Conservation (phyloP, 2,329 filamentous ascomycete genomes). For the Scolecobasidium constrictum region DNA sequence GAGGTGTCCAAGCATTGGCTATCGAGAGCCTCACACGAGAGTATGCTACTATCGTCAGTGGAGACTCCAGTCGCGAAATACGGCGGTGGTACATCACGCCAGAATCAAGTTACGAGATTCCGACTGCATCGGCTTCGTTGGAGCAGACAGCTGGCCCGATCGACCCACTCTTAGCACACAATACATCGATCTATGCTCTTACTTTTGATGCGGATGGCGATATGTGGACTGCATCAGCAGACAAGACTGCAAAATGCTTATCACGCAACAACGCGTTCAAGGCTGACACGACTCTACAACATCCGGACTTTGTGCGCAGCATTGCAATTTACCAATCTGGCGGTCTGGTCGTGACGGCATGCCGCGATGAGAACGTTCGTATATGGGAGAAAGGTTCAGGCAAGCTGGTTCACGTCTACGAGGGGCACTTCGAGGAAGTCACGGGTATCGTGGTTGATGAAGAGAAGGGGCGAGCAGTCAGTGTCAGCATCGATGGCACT, state of each 20-base stretch:
- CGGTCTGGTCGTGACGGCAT: constrained; percentile 75
- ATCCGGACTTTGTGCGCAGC: constrained; percentile 85
- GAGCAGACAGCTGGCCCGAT: constrained; percentile 25
- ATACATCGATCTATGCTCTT: constrained; percentile 80
- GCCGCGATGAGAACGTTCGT: constrained; percentile 82
- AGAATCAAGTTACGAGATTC: constrained; percentile 43
- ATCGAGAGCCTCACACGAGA: constrained; percentile 55
- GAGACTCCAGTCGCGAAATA: constrained; percentile 54
- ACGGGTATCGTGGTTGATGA: constrained; percentile 62
- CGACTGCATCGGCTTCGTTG: constrained; percentile 7
- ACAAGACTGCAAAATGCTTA: constrained; percentile 77
- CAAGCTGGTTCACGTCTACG: constrained; percentile 60
- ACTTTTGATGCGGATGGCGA: constrained; percentile 63
- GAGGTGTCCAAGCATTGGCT: constrained; percentile 69
- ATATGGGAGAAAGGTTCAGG: constrained; percentile 72
- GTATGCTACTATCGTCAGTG: constrained; percentile 52
- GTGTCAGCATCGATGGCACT: constrained; percentile 83
- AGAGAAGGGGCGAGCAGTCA: constrained; percentile 49
- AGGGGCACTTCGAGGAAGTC: constrained; percentile 88
- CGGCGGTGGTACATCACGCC: constrained; percentile 60
- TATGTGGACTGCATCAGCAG: constrained; percentile 86
- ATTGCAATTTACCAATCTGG: constrained; percentile 59
- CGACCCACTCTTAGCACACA: constrained; percentile 62
- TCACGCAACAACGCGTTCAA: constrained; percentile 57
- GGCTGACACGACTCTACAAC: constrained; percentile 59